A percentile compares a stretch with the other conserved stretches of the same genome.
phyloP scores from a whole-genome alignment of 305 asterid species.

The Fraxinus greggii region DNA sequence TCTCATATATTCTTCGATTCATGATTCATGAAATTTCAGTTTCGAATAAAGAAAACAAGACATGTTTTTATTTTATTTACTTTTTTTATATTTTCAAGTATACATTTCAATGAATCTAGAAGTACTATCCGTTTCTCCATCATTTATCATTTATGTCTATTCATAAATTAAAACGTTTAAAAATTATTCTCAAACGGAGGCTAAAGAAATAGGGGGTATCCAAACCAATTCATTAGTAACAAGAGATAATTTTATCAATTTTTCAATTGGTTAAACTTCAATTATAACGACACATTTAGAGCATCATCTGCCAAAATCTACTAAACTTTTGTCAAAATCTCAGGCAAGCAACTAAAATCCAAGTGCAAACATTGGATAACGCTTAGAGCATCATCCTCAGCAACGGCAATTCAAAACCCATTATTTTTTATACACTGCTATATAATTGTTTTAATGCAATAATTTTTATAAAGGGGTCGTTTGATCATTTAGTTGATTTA shows the following conservation, averaged over 20 bases:
- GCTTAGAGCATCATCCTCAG: background rate
- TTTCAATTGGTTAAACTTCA: background rate
- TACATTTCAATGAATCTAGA: background rate
- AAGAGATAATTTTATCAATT: too few species aligned
- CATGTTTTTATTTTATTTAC: background rate
- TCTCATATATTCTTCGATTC: background rate
- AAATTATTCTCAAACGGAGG: background rate
- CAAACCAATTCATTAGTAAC: background rate
- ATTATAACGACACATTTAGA: too few species aligned
- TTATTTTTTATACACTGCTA: background rate
- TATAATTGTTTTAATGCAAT: slow-evolving; percentile 1
- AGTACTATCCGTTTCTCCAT: background rate
- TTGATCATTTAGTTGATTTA: slow-evolving; percentile 2
- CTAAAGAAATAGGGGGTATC: background rate
- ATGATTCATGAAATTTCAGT: background rate
- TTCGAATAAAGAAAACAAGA: background rate
- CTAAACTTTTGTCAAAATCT: too few species aligned
- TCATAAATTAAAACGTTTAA: background rate
- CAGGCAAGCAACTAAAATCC: background rate
- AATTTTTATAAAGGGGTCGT: background rate
- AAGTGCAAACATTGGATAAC: background rate
- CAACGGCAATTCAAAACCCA: background rate
- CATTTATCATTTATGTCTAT: background rate
- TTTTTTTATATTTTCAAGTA: background rate
- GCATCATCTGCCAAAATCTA: background rate